Evolutionary conservation across 768 basidiomycete species (phyloP), one percentile per base, ranked within the genome.

Genomic region (Lactifluus volemus): DNA sequence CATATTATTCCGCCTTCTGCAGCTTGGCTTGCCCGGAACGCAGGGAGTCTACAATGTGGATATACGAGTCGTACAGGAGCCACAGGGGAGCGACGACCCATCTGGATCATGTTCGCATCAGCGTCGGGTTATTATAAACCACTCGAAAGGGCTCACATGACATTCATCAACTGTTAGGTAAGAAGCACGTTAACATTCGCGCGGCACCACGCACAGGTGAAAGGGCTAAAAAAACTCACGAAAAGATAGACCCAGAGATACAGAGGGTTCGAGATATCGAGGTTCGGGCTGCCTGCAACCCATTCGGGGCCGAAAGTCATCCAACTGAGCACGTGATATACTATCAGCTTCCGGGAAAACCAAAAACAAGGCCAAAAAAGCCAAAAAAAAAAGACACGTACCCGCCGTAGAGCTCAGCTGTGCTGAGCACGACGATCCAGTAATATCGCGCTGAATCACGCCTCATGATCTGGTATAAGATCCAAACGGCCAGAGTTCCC

Each of bases 291-390:
- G 19, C 87, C 88, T 1, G 80, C 84, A 50, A 92, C 74, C 89
- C 89, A 92, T 73, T 92, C 90, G 0, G 90, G 90, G 68, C 84
- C 85, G 73, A 92, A 92, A 3, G 89, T 92, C 89, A 92, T 90
- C 84, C 84, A 91, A 15, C 70, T 71, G 17, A 25, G 17, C 3
- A 12, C 7, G 41, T 5, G 15, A 2, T 25, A 25, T 25, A 25
- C 25, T 2, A 25, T 25, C 25, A 25, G 25, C 15, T 15, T 3
- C 41, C 41, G 36, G 30, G 32, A 1, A 38, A 12, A 3, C 38
- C 38, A 38, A 38, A 11, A 11, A 12, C 9, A 38, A 38, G 11
- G 25, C 25, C 12, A 38, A 38, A 3, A 12, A 38, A 38, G 38
- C 12, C 12, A 25, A 25, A 25, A 38, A 38, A 12, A 4, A 9